A percentile compares a stretch with the other conserved stretches of the same genome.
Evolutionary conservation across 106 monocot genomes (phyloP).

Genomic region (Chionographis japonica): DNA sequence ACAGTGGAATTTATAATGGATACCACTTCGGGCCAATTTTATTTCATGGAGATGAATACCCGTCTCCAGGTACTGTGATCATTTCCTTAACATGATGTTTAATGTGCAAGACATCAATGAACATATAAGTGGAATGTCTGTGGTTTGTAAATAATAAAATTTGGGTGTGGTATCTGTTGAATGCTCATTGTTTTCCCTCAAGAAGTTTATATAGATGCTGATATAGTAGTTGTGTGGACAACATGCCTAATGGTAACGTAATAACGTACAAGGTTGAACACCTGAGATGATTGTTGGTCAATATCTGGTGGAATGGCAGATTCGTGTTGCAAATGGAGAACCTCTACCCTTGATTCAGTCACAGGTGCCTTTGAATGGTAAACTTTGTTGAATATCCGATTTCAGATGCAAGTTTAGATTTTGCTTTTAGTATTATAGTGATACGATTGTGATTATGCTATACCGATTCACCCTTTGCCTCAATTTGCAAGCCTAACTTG

Average conservation of each 20-base stretch:
- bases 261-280: constrained; percentile 86
- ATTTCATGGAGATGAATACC: constrained; percentile 99
- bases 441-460: neutral
- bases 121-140: neutral
- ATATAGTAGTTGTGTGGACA: too few relatives aligned
- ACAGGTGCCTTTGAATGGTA: constrained; percentile 85
- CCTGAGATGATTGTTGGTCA: constrained; percentile 97
- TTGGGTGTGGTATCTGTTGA: too few relatives aligned
- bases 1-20: constrained; percentile 99
- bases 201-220: too few relatives aligned
- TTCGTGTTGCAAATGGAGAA: constrained; percentile 98
- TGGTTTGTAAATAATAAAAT: neutral
- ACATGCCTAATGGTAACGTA: neutral
- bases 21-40: constrained; percentile 74
- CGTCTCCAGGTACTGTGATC: constrained; percentile 78
- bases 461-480: neutral
- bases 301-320: constrained; percentile 99
- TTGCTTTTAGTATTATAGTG: neutral
- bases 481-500: too few relatives aligned
- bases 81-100: neutral
- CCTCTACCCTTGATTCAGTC: constrained; percentile 80
- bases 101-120: neutral
- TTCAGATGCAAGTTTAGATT: neutral
- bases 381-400: constrained; percentile 3
- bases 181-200: neutral